Evolutionary conservation across 345 rosid genomes (phyloP), one percentile per base, ranked within the genome.

Genomic region (Arabidopsis suecica): DNA sequence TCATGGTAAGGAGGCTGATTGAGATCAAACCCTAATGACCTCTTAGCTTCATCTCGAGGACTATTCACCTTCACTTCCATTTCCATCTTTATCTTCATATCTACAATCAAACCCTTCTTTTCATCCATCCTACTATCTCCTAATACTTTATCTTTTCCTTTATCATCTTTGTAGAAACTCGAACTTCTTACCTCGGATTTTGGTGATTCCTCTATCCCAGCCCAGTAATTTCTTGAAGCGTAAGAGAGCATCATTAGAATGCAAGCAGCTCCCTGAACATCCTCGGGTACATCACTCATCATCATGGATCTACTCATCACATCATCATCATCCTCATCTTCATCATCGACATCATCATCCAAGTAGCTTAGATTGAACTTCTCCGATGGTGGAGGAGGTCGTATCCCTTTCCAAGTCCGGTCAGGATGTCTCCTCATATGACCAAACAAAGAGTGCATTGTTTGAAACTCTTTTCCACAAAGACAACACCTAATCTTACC

Each of bases 351-450:
- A 41, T 25, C 22, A 28, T 65, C 62, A 25, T 51, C 68, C 32
- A 49, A 7, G 33, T 33, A 49, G 47, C 61, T 32, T 3, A 49
- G 42, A 5, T 49, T 41, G 34, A 45, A 44, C 32, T 54, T 71
- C 2, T 56, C 61, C 2, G 50, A 12, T 34, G 64, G 7, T 44
- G 85, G 82, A 0, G 91, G 88, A 5, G 88, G 93, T 37, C 76
- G 71, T 60, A 83, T 69, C 7, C 95, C 93, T 66, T 87, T 84
- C 88, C 89, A 88, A 49, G 71, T 78, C 16, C 93, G 79, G 37
- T 86, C 91, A 14, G 95, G 97, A 50, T 91, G 97, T 65, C 86
- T 83, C 80, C 91, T 83, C 95, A 91, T 91, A 82, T 91, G 97
- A n/a, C 97, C 95, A 60, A 83, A 91, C 78, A 86, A 73, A 28